phyloP scores from a whole-genome alignment of 129 eudicot species.

The Artemisia argyi region DNA sequence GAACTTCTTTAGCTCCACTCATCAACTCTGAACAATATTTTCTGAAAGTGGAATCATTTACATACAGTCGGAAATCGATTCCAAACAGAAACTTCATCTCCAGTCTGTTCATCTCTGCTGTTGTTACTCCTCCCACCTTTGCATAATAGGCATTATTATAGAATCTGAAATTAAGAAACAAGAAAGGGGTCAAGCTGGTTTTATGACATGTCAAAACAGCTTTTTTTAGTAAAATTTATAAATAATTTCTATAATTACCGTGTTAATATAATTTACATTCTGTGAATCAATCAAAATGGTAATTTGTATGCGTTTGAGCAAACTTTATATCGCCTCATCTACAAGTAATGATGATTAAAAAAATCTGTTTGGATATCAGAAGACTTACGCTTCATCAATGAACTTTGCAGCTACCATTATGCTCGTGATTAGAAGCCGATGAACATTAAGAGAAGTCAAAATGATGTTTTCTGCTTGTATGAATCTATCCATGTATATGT shows the following conservation, averaged over 20 bases:
- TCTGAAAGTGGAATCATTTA: slow-evolving; percentile 47
- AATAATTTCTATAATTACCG: background rate
- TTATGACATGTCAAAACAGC: background rate
- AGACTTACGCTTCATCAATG: slow-evolving; percentile 83
- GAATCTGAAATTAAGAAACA: slow-evolving; percentile 44
- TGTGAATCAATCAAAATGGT: background rate
- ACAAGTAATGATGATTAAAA: background rate
- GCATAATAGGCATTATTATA: slow-evolving; percentile 79
- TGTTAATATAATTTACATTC: background rate
- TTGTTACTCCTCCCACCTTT: slow-evolving; percentile 77
- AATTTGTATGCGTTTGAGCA: background rate
- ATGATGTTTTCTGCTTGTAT: slow-evolving; percentile 35
- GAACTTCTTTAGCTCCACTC: slow-evolving; percentile 31
- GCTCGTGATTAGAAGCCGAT: slow-evolving; percentile 76
- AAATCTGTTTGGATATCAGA: background rate
- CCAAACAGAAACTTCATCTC: slow-evolving; percentile 70
- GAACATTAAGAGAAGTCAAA: slow-evolving; percentile 67
- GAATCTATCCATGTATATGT: slow-evolving; percentile 63
- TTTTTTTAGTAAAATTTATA: background rate
- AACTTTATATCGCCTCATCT: too few species aligned
- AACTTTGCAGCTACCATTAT: slow-evolving; percentile 76
- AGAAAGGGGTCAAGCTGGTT: background rate
- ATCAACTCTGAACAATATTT: slow-evolving; percentile 51
- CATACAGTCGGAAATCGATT: slow-evolving; percentile 55
- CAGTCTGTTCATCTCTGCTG: slow-evolving; percentile 59